Percentiles rank a stretch among this genome's conserved stretches.
Conservation (phyloP, 2,329 filamentous ascomycete species). For the Neonectria magnoliae region DNA sequence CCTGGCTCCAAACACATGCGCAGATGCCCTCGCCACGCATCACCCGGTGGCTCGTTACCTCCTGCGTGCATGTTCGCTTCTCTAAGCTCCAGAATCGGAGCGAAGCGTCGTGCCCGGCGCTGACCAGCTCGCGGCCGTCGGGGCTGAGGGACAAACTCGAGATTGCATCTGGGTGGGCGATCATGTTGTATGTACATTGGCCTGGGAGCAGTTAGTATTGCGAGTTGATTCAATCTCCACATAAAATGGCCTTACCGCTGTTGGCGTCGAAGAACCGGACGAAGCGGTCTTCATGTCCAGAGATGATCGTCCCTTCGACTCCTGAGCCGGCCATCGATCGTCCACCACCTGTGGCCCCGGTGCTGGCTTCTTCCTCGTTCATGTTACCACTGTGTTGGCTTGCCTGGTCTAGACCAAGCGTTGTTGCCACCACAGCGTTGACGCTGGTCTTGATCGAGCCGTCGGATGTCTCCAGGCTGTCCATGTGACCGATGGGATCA, state of each 20-base stretch:
- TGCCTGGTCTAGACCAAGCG: slow-evolving; percentile 79
- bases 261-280: slow-evolving; percentile 99
- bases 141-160: slow-evolving; percentile 91
- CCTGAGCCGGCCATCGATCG: slow-evolving; percentile 74
- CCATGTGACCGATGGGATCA: slow-evolving; percentile 92
- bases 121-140: slow-evolving; percentile 93
- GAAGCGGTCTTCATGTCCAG: slow-evolving; percentile 94
- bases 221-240: neutral
- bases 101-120: slow-evolving; percentile 93
- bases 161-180: slow-evolving; percentile 93
- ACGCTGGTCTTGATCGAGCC: slow-evolving; percentile 82
- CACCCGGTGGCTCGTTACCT: slow-evolving; percentile 90
- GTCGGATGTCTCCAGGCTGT: slow-evolving; percentile 92
- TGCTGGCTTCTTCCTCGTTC: slow-evolving; percentile 77
- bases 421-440: slow-evolving; percentile 90
- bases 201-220: slow-evolving; percentile 62
- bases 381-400: slow-evolving; percentile 65
- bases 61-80: slow-evolving; percentile 93
- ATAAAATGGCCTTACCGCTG: slow-evolving; percentile 76
- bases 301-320: slow-evolving; percentile 93
- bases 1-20: slow-evolving; percentile 93
- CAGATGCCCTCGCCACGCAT: slow-evolving; percentile 98
- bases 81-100: slow-evolving; percentile 97
- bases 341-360: slow-evolving; percentile 81
- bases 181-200: slow-evolving; percentile 99